Percentiles rank a stretch among this genome's conserved stretches.
These are phyloP conservation scores for Fennellomyces sp. DNA, from an alignment of 371 early-diverging fungal genomes.

Conservation along the genomic window DNA sequence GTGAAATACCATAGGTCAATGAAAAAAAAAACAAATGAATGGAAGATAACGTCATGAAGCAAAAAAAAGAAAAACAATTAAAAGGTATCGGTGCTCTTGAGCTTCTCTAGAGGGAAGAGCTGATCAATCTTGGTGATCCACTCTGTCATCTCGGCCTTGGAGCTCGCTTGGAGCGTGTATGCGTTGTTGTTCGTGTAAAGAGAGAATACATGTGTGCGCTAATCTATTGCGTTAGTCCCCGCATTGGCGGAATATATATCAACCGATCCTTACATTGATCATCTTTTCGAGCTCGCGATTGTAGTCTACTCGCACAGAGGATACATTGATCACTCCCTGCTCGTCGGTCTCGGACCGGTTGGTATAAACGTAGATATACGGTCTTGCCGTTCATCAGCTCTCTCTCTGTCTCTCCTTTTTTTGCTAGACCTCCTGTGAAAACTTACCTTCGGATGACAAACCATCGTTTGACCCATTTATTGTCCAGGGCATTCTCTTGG, in stretches of 20 bases:
- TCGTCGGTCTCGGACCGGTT: slow-evolving; percentile 68
- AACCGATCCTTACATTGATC: slow-evolving; percentile 53
- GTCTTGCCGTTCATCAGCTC: slow-evolving; percentile 37
- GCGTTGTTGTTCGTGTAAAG: slow-evolving; percentile 81
- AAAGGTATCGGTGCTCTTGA: slow-evolving; percentile 12
- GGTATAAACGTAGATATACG: slow-evolving; percentile 80
- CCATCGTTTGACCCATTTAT: slow-evolving; percentile 80
- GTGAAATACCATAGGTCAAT: not conserved
- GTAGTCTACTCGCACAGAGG: slow-evolving; percentile 73
- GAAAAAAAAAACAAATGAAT: not conserved
- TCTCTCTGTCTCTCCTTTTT: not conserved
- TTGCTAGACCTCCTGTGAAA: not conserved
- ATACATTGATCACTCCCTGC: slow-evolving; percentile 73
- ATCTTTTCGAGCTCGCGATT: slow-evolving; percentile 67
- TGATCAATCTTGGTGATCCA: slow-evolving; percentile 82
- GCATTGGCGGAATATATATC: not conserved
- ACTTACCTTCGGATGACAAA: slow-evolving; percentile 78
- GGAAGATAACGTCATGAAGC: not conserved
- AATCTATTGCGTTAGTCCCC: not conserved
- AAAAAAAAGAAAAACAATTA: not conserved
- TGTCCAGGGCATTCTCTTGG: slow-evolving; percentile 61
- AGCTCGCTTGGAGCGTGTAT: slow-evolving; percentile 75
- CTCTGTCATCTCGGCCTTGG: slow-evolving; percentile 67
- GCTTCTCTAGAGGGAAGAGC: slow-evolving; percentile 49
- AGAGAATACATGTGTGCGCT: slow-evolving; percentile 75